Base-by-base conservation (phyloP, 225 moss, liverwort and hornwort species). In the Sphagnum contortum region DNA sequence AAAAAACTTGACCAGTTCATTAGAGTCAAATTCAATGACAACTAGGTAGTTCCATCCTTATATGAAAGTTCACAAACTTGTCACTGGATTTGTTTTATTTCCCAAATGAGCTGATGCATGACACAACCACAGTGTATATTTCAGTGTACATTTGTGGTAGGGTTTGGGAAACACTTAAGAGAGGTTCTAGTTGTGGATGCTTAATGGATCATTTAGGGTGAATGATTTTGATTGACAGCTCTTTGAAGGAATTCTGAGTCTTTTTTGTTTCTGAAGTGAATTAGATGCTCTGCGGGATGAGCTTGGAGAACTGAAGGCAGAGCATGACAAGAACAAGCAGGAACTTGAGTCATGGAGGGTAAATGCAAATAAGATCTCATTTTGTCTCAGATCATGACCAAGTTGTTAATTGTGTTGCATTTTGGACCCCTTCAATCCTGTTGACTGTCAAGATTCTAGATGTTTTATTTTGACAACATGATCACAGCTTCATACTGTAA, bases 11-110 rank as follows among this genome's bases (percentile, higher is more conserved):
- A 79, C 78, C 68, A 71, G 75, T 14, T 88, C 83, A 65, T 73
- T 91, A 52, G 77, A 60, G 72, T 89, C 83, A 47, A 91, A 89
- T 69, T 74, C 77, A 48, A 74, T 86, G 53, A 60, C 86, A 79
- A 77, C 76, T 57, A 87, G 94, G 94, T 94, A 64, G 57, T 57
- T 44, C 29, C 29, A 29, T 29, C 29, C 29, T 29, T 29, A 29
- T 29, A 29, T 29, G 29, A 29, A 29, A 29, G 29, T 29, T 29
- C 29, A 29, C 29, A 29, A 29, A 29, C 29, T 29, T 29, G 29
- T 29, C 29, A 29, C 29, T 29, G 29, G 29, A 29, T 29, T 29
- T 29, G 29, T 29, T 29, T 29, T 29, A 29, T 29, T 1, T 29
- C 29, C 29, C 29, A 29, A 29, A 29, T 29, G 29, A 29, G 29